Evolutionary conservation across 176 grass and related monocot species (phyloP).

Genomic region (Zoysia japonica): DNA sequence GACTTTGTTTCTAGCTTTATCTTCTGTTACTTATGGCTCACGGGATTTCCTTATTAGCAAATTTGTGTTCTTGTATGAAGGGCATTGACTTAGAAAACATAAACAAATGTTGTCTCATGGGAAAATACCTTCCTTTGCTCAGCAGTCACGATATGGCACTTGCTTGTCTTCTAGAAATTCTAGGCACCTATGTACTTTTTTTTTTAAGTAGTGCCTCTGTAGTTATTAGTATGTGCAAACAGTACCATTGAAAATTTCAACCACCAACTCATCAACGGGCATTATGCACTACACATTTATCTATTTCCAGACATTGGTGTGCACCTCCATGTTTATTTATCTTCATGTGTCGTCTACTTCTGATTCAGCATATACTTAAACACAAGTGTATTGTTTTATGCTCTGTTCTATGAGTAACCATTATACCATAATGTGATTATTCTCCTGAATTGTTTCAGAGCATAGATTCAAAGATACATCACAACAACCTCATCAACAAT

Average conservation of each 20-base stretch:
- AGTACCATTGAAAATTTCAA: background rate
- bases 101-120: background rate
- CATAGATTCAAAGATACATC: slow-evolving; percentile 99
- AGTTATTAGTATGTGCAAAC: background rate
- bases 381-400: background rate
- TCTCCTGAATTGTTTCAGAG: slow-evolving; percentile 64
- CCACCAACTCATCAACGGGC: background rate
- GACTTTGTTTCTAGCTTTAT: slow-evolving; percentile 25
- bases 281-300: background rate
- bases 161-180: background rate
- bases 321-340: background rate
- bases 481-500: slow-evolving; percentile 99
- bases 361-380: background rate
- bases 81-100: background rate
- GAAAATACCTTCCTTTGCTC: background rate
- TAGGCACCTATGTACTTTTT: background rate
- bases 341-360: background rate
- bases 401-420: slow-evolving; percentile 13
- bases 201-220: too few relatives aligned
- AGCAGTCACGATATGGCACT: background rate
- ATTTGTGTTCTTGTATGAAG: background rate
- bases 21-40: background rate
- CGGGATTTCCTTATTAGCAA: background rate
- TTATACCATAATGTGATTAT: slow-evolving; percentile 7
- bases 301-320: background rate